Conservation (phyloP, 805 yeast species). For the Metschnikowia similis region DNA sequence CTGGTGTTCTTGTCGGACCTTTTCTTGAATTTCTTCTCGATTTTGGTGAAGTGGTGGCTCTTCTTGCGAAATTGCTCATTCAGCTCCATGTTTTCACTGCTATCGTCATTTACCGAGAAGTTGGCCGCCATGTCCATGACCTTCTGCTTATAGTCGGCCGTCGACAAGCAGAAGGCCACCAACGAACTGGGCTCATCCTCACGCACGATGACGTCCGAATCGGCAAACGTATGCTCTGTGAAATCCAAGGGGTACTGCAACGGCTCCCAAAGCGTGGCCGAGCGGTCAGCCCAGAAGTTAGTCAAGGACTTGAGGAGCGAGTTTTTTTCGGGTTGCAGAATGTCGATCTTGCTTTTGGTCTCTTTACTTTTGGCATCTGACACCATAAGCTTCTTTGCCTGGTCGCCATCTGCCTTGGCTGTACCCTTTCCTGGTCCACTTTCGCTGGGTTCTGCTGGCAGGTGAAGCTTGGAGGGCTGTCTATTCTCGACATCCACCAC, state of each 20-base stretch:
- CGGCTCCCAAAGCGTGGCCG: conserved; percentile 94
- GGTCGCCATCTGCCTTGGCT: neutral
- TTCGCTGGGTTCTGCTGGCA: neutral
- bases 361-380: conserved; percentile 1
- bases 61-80: conserved; percentile 32
- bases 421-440: neutral
- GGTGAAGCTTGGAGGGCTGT: neutral
- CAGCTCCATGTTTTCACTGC: conserved; percentile 19
- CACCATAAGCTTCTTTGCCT: neutral
- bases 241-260: conserved; percentile 75
- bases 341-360: conserved; percentile 18
- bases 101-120: conserved; percentile 10
- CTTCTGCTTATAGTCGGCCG: conserved; percentile 74
- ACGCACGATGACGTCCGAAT: conserved; percentile 86
- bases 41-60: conserved; percentile 33
- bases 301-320: conserved; percentile 80
- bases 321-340: conserved; percentile 56
- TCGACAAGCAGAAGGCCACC: conserved; percentile 86
- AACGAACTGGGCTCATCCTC: conserved; percentile 96
- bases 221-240: conserved; percentile 88
- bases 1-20: conserved; percentile 21
- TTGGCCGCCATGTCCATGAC: conserved; percentile 36
- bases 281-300: conserved; percentile 95
- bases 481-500: conserved; percentile 57
- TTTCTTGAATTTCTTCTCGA: conserved; percentile 39